These are phyloP conservation scores for Helianthus tuberosus DNA, from an alignment of 129 eudicot species.

Conservation along the genomic window DNA sequence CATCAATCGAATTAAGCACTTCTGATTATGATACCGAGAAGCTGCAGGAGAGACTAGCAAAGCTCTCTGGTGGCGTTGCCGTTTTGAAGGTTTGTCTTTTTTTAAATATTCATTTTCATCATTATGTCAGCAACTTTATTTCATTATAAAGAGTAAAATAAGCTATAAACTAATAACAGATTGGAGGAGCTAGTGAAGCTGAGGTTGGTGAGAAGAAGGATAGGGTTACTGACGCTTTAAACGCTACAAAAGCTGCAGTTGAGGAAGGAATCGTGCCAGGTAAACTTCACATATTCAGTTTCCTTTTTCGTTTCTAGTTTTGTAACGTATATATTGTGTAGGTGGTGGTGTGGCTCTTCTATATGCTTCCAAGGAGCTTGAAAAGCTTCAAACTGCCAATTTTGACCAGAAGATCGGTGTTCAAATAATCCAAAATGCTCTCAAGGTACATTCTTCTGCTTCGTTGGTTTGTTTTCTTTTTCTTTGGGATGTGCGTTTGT, in stretches of 20 bases:
- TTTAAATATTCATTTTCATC: conserved; percentile 1
- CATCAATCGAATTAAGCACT: conserved; percentile 60
- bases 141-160: not conserved
- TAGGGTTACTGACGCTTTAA: conserved; percentile 76
- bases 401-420: conserved; percentile 78
- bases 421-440: conserved; percentile 73
- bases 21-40: conserved; percentile 74
- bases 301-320: not conserved
- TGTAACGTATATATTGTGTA: conserved; percentile 4
- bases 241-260: conserved; percentile 87
- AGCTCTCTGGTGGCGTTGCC: conserved; percentile 82
- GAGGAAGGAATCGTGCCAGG: conserved; percentile 86
- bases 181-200: conserved; percentile 85
- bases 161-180: conserved; percentile 23
- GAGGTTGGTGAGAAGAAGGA: conserved; percentile 81
- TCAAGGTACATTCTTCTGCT: conserved; percentile 36
- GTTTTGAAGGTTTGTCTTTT: conserved; percentile 52
- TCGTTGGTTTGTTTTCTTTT: too few species aligned
- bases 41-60: conserved; percentile 68
- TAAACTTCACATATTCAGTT: conserved; percentile 7
- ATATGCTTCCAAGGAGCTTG: conserved; percentile 72
- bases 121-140: not conserved
- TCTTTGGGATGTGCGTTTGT: too few species aligned
- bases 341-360: conserved; percentile 89
- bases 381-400: conserved; percentile 59